phyloP scores from a whole-genome alignment of 2,329 filamentous ascomycete genomes.

The Neofusicoccum parvum region DNA sequence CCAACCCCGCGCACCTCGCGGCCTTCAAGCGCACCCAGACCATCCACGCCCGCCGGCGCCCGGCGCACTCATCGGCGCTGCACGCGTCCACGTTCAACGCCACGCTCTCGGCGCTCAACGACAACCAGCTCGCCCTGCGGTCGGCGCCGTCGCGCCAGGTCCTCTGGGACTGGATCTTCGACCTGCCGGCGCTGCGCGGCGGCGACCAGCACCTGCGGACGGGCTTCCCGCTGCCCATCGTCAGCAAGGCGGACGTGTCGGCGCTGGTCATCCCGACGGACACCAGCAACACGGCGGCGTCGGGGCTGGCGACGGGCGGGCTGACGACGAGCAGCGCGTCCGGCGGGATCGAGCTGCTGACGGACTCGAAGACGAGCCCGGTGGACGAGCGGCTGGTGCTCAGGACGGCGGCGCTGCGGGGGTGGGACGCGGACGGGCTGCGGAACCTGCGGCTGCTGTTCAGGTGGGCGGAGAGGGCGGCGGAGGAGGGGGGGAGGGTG shows the following conservation, averaged over 20 bases:
- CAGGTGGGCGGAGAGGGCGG: conserved; percentile 61
- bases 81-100: conserved; percentile 69
- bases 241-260: conserved; percentile 60
- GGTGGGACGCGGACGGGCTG: conserved; percentile 58
- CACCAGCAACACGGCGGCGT: conserved; percentile 7
- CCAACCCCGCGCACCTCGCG: conserved; percentile 61
- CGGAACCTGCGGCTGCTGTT: conserved; percentile 67
- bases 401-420: conserved; percentile 38
- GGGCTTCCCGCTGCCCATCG: conserved; percentile 43
- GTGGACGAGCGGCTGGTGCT: conserved; percentile 75
- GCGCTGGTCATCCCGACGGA: conserved; percentile 45
- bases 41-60: conserved; percentile 72
- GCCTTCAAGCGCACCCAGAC: conserved; percentile 71
- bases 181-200: conserved; percentile 56
- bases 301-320: conserved; percentile 53
- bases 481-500: conserved; percentile 40
- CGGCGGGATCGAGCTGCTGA: conserved; percentile 48
- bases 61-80: conserved; percentile 51
- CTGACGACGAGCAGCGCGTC: conserved; percentile 49
- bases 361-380: conserved; percentile 59
- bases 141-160: background rate
- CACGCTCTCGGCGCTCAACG: conserved; percentile 73
- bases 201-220: conserved; percentile 25
- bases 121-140: conserved; percentile 46
- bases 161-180: conserved; percentile 75